Percentiles rank a stretch among this genome's conserved stretches.
Conservation (phyloP, 768 basidiomycete genomes). For the Panaeolus papilionaceus region DNA sequence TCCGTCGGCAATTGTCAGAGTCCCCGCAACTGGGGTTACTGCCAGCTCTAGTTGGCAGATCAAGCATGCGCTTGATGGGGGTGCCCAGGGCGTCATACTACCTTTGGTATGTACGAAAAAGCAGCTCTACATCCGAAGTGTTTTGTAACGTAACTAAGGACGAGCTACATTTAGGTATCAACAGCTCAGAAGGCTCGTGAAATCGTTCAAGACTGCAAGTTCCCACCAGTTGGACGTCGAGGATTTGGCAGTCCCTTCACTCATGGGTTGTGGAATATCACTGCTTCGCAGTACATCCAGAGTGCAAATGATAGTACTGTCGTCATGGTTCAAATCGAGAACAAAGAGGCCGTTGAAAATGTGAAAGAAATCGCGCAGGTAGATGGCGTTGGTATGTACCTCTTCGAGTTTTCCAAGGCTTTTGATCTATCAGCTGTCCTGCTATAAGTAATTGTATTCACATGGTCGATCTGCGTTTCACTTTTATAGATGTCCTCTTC, state of each 20-base stretch:
- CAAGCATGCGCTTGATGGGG: constrained; percentile 73
- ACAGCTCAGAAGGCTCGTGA: constrained; percentile 62
- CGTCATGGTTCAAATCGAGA: constrained; percentile 75
- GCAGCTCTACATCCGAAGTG: background rate
- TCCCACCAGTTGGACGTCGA: constrained; percentile 66
- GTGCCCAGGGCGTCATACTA: constrained; percentile 67
- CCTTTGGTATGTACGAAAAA: constrained; percentile 58
- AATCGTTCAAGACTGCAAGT: constrained; percentile 61
- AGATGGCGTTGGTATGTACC: constrained; percentile 61
- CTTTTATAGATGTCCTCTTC: constrained; percentile 53
- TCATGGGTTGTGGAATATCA: constrained; percentile 62
- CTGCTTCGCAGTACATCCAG: constrained; percentile 54
- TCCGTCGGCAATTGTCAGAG: constrained; percentile 63
- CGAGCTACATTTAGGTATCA: constrained; percentile 48
- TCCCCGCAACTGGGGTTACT: constrained; percentile 67
- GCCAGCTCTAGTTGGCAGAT: constrained; percentile 71
- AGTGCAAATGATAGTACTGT: constrained; percentile 61
- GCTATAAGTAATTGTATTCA: background rate
- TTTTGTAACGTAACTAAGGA: background rate
- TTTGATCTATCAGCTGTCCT: too few species aligned
- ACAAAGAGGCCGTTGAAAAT: constrained; percentile 61
- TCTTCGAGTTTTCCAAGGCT: background rate
- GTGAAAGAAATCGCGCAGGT: constrained; percentile 64
- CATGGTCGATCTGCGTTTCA: constrained; percentile 23
- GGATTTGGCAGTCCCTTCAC: constrained; percentile 74